Evolutionary conservation across 352 stramenopile species (phyloP), one percentile per base, ranked within the genome.

Genomic region (Pythium brassicae): DNA sequence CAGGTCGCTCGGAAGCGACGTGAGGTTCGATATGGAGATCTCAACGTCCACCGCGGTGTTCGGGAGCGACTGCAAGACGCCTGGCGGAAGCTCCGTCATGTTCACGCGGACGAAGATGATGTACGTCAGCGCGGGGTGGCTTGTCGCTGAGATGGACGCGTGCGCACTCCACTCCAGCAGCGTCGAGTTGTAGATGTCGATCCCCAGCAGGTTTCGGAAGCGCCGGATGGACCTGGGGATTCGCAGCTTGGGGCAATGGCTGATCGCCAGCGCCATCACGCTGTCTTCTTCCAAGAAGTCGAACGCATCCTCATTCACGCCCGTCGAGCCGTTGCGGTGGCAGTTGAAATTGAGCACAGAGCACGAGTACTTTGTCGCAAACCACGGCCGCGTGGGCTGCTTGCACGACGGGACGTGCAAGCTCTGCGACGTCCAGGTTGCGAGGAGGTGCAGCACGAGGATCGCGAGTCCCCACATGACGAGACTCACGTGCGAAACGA

Each of bases 181-280:
- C 2, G 76, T 77, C 7, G 71, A 74, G 46, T 86, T 86, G 62
- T 64, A 86, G 17, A 84, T 70, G 22, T 84, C 73, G 51, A 84
- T 48, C 3, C 76, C 69, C 17, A 84, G 59, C 10, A 87, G 26
- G 15, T 81, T 75, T 5, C 42, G 45, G 43, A 84, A 78, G 17
- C 58, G 37, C 0, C 43, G 61, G 27, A 83, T 65, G 0, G 54
- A 53, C 25, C 47, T 26, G 0, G 76, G 69, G 29, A 87, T 61
- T 3, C 26, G 23, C n/a, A 87, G 68, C 0, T 35, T 45, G 8
- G 69, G 58, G 48, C 76, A 87, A 52, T 87, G 76, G 27, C 59
- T 66, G 35, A 84, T 73, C 12, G 84, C 63, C 20, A 84, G 48
- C 5, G 57, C 67, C 0, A 55, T 55, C 25, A 78, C 47, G 25